Percentiles rank a stretch among this genome's conserved stretches.
Evolutionary conservation across 352 stramenopile genomes (phyloP).

Genomic region (Lagenidium sp.): DNA sequence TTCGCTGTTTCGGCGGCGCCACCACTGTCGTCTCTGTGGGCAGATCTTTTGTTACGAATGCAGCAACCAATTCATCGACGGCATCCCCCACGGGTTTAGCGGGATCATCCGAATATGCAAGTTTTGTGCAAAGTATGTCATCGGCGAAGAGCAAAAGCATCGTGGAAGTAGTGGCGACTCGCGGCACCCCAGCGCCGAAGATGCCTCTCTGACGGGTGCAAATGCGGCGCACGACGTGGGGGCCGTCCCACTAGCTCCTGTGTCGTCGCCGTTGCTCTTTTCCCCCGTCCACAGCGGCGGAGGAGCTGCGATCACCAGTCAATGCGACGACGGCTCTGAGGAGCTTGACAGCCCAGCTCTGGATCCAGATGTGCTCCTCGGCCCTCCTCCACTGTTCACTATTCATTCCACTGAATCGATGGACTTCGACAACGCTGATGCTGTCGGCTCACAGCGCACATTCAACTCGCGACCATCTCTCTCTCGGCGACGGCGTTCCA

Average conservation of each 20-base stretch:
- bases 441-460: not conserved
- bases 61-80: constrained; percentile 72
- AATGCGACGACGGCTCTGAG: too few species aligned
- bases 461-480: constrained; percentile 12
- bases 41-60: constrained; percentile 84
- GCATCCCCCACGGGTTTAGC: constrained; percentile 36
- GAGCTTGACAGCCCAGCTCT: too few species aligned
- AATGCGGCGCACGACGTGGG: not conserved
- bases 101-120: constrained; percentile 67
- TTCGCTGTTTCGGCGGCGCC: constrained; percentile 73
- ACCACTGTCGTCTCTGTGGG: constrained; percentile 81
- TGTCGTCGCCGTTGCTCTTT: constrained; percentile 12
- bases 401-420: constrained; percentile 25
- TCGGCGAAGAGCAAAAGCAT: constrained; percentile 12
- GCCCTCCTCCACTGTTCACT: constrained; percentile 13
- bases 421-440: not conserved
- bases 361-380: not conserved
- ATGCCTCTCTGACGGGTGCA: not conserved
- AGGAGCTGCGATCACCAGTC: not conserved
- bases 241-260: not conserved
- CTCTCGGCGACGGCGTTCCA: constrained; percentile 41
- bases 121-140: constrained; percentile 51
- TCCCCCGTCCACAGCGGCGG: constrained; percentile 2
- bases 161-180: constrained; percentile 1
- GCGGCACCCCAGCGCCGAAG: not conserved